Evolutionary conservation across 768 basidiomycete species (phyloP), one percentile per base, ranked within the genome.

Genomic region (Phylloporus sp.): DNA sequence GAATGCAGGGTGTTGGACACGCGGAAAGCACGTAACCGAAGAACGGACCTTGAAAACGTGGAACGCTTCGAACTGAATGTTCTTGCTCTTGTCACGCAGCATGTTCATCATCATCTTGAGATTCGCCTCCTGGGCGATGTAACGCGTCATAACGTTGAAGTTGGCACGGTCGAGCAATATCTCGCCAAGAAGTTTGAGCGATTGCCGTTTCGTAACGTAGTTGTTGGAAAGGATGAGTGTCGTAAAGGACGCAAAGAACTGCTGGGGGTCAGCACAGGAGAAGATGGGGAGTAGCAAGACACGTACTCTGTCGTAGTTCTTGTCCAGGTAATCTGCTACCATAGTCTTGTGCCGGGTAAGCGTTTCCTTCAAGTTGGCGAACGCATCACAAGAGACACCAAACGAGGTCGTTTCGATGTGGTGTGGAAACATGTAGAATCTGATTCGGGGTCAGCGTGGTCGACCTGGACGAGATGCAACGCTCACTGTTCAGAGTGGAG

Each of bases 101-200:
- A 98, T 80, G 70, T 98, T 98, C 97, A 99, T 99, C 92, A 99
- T 97, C 87, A 95, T 91, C 85, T 98, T 97, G 57, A 99, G 79
- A 68, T 98, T 99, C 26, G 85, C 87, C 66, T 97, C 97, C 63
- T 86, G 86, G 9, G 91, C 82, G 60, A 99, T 99, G 68, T 98
- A 99, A 7, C 87, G 82, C 0, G 97, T 98, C 97, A 99, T 99
- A 64, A 98, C 91, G 59, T 80, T 92, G 77, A 97, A 98, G 71
- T 99, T 99, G 42, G 94, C 93, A 26, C 97, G 85, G 72, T 99
- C 97, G 40, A 99, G 84, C 7, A 98, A 77, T 71, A 98, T 98
- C 72, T 99, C 97, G 56, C 97, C 97, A 2, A 99, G 83, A 6
- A 98, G 82, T 72, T 99, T 99, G 61, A 99, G 82, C 1, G 95